Percentiles rank a stretch among this genome's conserved stretches.
These are phyloP conservation scores for Geotrichum macrosporum DNA, from an alignment of 1,139 yeast genomes.

Conservation along the genomic window DNA sequence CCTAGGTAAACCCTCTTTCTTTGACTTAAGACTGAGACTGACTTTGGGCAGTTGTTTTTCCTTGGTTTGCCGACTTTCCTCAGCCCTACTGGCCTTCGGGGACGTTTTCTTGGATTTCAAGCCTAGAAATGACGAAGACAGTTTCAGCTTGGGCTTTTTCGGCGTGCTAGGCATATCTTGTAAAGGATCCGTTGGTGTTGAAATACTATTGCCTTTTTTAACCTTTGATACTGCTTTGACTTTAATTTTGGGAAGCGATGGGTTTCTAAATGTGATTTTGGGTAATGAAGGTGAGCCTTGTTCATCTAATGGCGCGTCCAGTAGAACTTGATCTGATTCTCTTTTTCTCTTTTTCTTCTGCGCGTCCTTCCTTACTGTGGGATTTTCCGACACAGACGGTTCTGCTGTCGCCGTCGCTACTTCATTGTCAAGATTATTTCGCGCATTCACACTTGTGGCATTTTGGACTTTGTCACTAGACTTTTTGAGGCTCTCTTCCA, in stretches of 20 bases:
- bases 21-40: constrained; percentile 34
- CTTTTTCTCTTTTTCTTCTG: constrained; percentile 11
- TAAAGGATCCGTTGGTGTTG: neutral
- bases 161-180: constrained; percentile 3
- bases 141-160: constrained; percentile 17
- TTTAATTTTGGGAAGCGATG: constrained; percentile 18
- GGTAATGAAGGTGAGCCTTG: constrained; percentile 6
- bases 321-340: neutral
- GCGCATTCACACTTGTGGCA: neutral
- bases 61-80: constrained; percentile 1
- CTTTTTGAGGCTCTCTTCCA: constrained; percentile 14
- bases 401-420: no score
- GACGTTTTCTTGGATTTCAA: constrained; percentile 8
- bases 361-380: neutral
- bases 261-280: constrained; percentile 14
- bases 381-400: no score
- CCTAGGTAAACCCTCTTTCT: constrained; percentile 44
- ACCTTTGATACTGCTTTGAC: constrained; percentile 13
- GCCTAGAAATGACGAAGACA: constrained; percentile 9
- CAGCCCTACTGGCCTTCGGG: constrained; percentile 4
- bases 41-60: constrained; percentile 26
- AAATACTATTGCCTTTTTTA: neutral
- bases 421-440: no score
- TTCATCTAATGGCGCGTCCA: neutral
- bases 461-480: neutral